A percentile compares a stretch with the other conserved stretches of the same genome.
These are phyloP conservation scores for Cystofilobasidium ferigula DNA, from an alignment of 768 basidiomycete species.

Conservation along the genomic window DNA sequence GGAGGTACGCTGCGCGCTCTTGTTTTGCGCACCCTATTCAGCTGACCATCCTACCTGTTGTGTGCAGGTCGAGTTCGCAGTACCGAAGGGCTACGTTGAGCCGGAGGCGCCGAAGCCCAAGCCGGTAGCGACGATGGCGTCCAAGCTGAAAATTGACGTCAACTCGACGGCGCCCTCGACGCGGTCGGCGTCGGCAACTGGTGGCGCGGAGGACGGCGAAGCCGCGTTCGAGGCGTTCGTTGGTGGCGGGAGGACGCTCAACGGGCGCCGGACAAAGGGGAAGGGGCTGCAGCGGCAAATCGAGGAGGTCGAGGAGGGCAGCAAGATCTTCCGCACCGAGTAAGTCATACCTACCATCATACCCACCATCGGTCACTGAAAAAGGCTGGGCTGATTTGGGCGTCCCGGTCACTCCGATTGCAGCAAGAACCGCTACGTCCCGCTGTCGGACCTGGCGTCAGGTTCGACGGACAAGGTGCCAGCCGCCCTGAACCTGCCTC, in stretches of 20 bases:
- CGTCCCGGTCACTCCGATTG: background rate
- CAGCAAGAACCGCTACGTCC: constrained; percentile 74
- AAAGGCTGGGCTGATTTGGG: background rate
- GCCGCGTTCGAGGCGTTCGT: constrained; percentile 68
- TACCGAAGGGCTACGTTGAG: constrained; percentile 76
- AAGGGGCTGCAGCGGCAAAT: constrained; percentile 78
- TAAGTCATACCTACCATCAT: constrained; percentile 42
- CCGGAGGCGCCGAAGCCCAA: constrained; percentile 68
- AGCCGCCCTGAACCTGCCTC: constrained; percentile 76
- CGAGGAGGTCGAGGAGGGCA: constrained; percentile 64
- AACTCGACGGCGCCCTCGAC: constrained; percentile 47
- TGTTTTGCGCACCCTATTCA: background rate
- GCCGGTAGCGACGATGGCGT: constrained; percentile 83
- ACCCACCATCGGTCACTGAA: background rate
- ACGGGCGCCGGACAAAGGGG: constrained; percentile 85
- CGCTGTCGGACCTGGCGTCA: constrained; percentile 48
- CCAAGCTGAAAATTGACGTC: constrained; percentile 84
- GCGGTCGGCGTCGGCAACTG: constrained; percentile 49
- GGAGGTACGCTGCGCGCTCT: constrained; percentile 41
- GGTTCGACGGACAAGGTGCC: constrained; percentile 70
- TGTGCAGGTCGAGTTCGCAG: constrained; percentile 70
- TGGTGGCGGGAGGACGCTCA: constrained; percentile 82
- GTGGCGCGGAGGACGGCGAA: constrained; percentile 23
- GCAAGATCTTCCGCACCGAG: constrained; percentile 87
- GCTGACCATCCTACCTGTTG: background rate